A percentile compares a stretch with the other conserved stretches of the same genome.
phyloP scores from a whole-genome alignment of 1,139 yeast genomes.

The Sugiyamaella grinbergsii region DNA sequence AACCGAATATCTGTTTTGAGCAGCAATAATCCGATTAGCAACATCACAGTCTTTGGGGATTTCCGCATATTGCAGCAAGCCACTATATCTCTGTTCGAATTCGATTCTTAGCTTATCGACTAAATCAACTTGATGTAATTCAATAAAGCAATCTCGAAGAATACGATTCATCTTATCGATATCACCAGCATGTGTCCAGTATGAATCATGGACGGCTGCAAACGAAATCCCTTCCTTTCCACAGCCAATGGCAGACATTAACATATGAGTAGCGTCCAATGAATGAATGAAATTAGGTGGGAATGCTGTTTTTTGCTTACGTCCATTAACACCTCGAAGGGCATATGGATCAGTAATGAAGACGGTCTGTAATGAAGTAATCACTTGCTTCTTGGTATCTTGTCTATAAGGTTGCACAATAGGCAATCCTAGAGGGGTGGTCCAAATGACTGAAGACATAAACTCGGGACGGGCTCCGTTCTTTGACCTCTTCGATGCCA shows the following conservation, averaged over 20 bases:
- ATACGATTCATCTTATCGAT: conserved; percentile 71
- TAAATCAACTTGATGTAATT: conserved; percentile 72
- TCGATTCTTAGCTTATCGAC: conserved; percentile 72
- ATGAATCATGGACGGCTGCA: conserved; percentile 97
- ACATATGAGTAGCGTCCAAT: conserved; percentile 95
- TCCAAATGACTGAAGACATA: conserved; percentile 94
- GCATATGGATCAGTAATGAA: conserved; percentile 82
- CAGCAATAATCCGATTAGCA: conserved; percentile 54
- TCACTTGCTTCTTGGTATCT: conserved; percentile 60
- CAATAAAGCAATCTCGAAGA: conserved; percentile 78
- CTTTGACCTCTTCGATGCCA: conserved; percentile 29
- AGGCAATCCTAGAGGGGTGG: conserved; percentile 83
- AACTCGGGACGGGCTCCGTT: conserved; percentile 40
- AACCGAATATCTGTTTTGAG: conserved; percentile 44
- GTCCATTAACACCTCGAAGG: conserved; percentile 76
- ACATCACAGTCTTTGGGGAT: conserved; percentile 57
- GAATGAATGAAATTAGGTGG: conserved; percentile 97
- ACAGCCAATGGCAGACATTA: conserved; percentile 82
- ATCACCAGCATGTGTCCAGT: conserved; percentile 96
- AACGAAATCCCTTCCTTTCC: conserved; percentile 68
- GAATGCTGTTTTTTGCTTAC: conserved; percentile 90
- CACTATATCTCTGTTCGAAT: conserved; percentile 76
- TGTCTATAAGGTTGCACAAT: conserved; percentile 95
- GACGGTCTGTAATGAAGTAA: conserved; percentile 82
- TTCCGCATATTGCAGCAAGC: conserved; percentile 59